Evolutionary conservation across 169 alveolate genomes (phyloP).

Genomic region (Plasmodium yoelii): DNA sequence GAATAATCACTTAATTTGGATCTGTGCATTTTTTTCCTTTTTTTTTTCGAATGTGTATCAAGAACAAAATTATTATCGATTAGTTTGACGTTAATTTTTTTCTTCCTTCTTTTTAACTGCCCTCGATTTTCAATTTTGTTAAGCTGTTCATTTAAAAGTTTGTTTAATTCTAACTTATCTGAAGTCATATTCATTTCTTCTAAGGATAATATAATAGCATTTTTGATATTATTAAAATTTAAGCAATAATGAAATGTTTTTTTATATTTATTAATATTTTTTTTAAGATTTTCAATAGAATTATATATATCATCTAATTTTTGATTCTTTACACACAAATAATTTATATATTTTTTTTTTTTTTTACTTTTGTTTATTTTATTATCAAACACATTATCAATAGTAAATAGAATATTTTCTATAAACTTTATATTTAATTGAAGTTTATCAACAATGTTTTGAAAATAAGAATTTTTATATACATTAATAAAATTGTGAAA

Average conservation of each 20-base stretch:
- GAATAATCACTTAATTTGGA: no score
- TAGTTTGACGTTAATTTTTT: constrained; percentile 59
- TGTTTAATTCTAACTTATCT: constrained; percentile 59
- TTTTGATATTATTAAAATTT: constrained; percentile 65
- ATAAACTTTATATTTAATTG: constrained; percentile 63
- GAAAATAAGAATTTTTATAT: constrained; percentile 63
- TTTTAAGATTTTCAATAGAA: constrained; percentile 64
- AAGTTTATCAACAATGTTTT: constrained; percentile 61
- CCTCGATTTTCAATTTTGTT: constrained; percentile 54
- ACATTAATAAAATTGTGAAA: constrained; percentile 24
- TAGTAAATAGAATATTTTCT: constrained; percentile 55
- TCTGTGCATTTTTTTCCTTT: constrained; percentile 2
- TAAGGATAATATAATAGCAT: constrained; percentile 41
- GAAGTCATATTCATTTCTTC: constrained; percentile 72
- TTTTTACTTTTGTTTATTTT: constrained; percentile 31
- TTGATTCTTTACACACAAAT: constrained; percentile 61
- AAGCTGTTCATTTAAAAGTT: constrained; percentile 45
- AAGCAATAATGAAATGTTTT: constrained; percentile 65
- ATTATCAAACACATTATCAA: constrained; percentile 15
- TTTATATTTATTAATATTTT: constrained; percentile 47
- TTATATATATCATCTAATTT: constrained; percentile 66
- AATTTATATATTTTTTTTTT: constrained; percentile 40
- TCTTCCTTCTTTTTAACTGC: constrained; percentile 54
- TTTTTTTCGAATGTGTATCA: constrained; percentile 30
- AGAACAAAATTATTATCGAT: constrained; percentile 53